Evolutionary conservation across 306 rosid genomes (phyloP).

Genomic region (Prunus mongolica): DNA sequence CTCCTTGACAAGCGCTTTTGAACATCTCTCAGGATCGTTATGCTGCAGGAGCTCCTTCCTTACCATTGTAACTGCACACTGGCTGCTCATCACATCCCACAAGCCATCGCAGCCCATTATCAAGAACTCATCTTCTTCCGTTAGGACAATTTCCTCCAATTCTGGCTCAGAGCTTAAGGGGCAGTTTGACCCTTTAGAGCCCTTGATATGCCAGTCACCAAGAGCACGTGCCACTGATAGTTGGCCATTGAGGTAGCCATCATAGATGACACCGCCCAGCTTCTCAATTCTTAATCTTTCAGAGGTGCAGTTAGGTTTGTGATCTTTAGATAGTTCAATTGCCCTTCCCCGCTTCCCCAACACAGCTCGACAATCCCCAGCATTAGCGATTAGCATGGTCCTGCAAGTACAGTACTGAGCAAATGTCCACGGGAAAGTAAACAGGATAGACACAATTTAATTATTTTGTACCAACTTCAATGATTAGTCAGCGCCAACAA

Average conservation of each 20-base stretch:
- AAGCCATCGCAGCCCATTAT: conserved; percentile 69
- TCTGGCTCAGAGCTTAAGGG: conserved; percentile 68
- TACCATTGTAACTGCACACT: conserved; percentile 73
- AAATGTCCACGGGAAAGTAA: neutral
- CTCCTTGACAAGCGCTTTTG: conserved; percentile 51
- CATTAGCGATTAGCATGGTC: conserved; percentile 54
- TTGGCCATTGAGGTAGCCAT: conserved; percentile 70
- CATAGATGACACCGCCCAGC: conserved; percentile 65
- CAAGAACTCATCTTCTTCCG: conserved; percentile 65
- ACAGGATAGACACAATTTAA: neutral
- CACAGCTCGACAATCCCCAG: conserved; percentile 70
- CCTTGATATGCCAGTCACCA: conserved; percentile 79
- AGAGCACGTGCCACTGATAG: conserved; percentile 67
- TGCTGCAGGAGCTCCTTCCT: conserved; percentile 61
- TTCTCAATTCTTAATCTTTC: conserved; percentile 71
- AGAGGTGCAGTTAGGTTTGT: conserved; percentile 65
- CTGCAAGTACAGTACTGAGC: conserved; percentile 26
- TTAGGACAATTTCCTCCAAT: conserved; percentile 41
- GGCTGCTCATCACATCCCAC: conserved; percentile 85
- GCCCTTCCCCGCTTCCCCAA: conserved; percentile 64
- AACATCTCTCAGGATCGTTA: conserved; percentile 49
- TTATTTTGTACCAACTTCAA: neutral
- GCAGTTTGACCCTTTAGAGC: conserved; percentile 51
- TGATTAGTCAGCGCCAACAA: neutral
- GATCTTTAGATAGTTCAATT: conserved; percentile 64